Evolutionary conservation across 2,329 filamentous ascomycete species (phyloP), one percentile per base, ranked within the genome.

Genomic region (Penicillium occitanis): DNA sequence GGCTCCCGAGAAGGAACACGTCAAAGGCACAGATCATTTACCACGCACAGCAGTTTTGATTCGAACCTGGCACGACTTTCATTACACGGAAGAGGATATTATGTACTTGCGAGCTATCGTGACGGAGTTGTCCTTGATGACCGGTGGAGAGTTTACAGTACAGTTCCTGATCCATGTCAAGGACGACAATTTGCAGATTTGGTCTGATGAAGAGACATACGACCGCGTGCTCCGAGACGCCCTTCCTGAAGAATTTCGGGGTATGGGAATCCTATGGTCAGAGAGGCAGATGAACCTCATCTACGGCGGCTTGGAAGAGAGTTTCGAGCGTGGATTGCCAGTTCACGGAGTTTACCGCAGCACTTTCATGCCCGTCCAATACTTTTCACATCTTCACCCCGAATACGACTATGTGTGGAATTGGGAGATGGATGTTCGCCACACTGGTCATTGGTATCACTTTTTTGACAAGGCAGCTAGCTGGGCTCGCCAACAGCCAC

Each of bases 291-390:
- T 98, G 93, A 84, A 90, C 63, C 87, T 93, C 66, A 85, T 96
- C 71, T 99, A 98, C 78, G 91, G 95, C 62, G 92, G 91, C 59
- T 88, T 97, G 30, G 89, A 92, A 73, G 92, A 96, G 69, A 87
- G 91, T 55, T 93, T 88, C 77, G 84, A 85, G 70, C 84, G 85
- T 66, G 86, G 90, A 61, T 84, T 96, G 65, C 91, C 91, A 1
- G 88, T 97, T 0, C 93, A 98, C 76, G 93, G 93, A 19, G 92
- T 96, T 8, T 98, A 98, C 79, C 90, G 95, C 62, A 93, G 92
- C 64, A 87, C 95, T 10, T 92, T 93, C 72, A 96, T 98, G 92
- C 92, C 93, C 0, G 89, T 98, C 82, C 93, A 97, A 74, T 91
- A 94, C 77, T 98, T 98, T 76, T 91, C 93, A 66, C 85, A 90